phyloP scores from a whole-genome alignment of 2,329 filamentous ascomycete genomes.

The Fusarium beomiforme region DNA sequence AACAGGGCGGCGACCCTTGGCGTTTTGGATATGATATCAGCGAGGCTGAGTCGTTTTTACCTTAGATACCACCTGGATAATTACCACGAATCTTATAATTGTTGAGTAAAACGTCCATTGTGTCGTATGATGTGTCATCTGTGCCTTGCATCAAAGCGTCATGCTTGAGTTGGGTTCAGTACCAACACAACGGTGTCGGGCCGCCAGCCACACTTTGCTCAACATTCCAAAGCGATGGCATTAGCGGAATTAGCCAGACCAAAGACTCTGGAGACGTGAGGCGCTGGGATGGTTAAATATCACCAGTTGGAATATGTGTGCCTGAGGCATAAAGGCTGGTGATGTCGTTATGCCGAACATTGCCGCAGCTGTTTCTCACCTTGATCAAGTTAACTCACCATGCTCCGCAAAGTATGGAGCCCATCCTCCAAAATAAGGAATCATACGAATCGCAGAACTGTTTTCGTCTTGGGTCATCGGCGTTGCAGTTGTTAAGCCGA shows the following conservation, averaged over 20 bases:
- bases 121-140: not conserved
- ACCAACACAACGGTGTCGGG: slow-evolving; percentile 6
- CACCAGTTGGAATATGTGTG: not conserved
- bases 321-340: slow-evolving; percentile 8
- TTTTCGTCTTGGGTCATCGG: not conserved
- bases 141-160: not conserved
- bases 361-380: slow-evolving; percentile 10
- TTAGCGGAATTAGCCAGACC: not conserved
- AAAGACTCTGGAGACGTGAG: not conserved
- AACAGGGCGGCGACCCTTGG: slow-evolving; percentile 23
- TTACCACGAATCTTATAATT: not conserved
- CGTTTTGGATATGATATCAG: slow-evolving; percentile 16
- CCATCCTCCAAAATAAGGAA: not conserved
- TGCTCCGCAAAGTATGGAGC: slow-evolving; percentile 7
- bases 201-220: not conserved
- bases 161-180: not conserved
- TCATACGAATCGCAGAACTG: not conserved
- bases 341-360: slow-evolving; percentile 17
- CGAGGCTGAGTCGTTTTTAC: not conserved
- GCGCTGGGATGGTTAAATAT: slow-evolving; percentile 4
- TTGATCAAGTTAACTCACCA: slow-evolving; percentile 1
- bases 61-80: slow-evolving; percentile 29
- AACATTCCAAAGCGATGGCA: not conserved
- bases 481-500: not conserved
- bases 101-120: not conserved